Base-by-base conservation (phyloP, 805 yeast genomes). In the Komagataella populi region DNA sequence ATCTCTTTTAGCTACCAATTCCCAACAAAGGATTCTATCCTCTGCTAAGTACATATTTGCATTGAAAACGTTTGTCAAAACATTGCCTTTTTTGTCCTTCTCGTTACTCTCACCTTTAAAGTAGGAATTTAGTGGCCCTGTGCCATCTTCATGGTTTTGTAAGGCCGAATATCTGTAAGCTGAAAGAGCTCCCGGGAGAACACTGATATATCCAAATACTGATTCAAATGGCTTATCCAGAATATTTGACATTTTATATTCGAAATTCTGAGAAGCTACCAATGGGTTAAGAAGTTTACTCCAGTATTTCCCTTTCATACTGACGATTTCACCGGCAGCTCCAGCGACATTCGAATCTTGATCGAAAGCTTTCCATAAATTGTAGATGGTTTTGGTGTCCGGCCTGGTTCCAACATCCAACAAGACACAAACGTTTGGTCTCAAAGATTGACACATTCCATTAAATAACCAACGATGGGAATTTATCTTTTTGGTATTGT, bases 331-430 rank as follows among this genome's bases (percentile, higher is more conserved):
- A 55, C 99, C 99, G 12, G 98, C 97, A 1, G 96, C 99, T 55
- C 99, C 99, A 0, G 96, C 99, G 50, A 93, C 96, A 60, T 91
- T 90, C 1, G 97, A 89, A 63, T 93, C 97, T 58, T 81, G 77
- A 65, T 93, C 99, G 66, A 93, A 93, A 0, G 96, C 95, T 66
- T 93, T 93, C 99, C 99, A 93, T 54, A 93, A 71, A 59, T 91
- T 93, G 62, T 93, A 95, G 23, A 91, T 72, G 0, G 98, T 91
- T 50, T 84, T 81, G 48, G 78, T 77, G 56, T 88, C 89, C n/a
- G 98, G 95, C 60, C 84, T 81, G 0, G 99, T 93, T 55, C 99
- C 99, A n/a, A 93, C 99, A 72, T 93, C 99, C 49, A 93, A 74
- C 54, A 93, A 68, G 6, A 88, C 80, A 51, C 91, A 82, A 14